phyloP scores from a whole-genome alignment of 768 basidiomycete species.

The Lactarius tabidus region DNA sequence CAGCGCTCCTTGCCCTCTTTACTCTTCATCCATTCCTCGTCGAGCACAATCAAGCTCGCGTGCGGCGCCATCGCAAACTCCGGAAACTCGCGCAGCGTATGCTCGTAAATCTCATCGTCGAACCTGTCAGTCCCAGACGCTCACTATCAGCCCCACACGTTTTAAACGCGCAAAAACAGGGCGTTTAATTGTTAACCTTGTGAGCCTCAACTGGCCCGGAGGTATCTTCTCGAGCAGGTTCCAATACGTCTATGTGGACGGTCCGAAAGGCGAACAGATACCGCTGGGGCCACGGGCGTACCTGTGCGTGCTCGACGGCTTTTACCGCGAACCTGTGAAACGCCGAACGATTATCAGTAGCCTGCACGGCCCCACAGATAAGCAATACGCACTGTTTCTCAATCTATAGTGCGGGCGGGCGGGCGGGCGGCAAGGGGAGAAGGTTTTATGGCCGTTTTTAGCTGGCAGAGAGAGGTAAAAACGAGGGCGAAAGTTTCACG shows the following conservation, averaged over 20 bases:
- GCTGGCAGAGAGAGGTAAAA: neutral
- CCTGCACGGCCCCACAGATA: neutral
- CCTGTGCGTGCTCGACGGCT: conserved; percentile 95
- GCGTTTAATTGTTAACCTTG: conserved; percentile 49
- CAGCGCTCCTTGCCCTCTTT: conserved; percentile 82
- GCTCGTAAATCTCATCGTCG: conserved; percentile 88
- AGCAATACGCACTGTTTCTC: conserved; percentile 82
- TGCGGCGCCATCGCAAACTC: conserved; percentile 48
- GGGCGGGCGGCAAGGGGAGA: neutral
- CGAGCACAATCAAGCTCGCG: conserved; percentile 50
- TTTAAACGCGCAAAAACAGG: conserved; percentile 25
- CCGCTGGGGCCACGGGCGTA: conserved; percentile 33
- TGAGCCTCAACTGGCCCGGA: conserved; percentile 73
- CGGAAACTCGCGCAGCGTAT: conserved; percentile 75
- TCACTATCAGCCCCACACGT: neutral
- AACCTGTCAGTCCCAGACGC: conserved; percentile 33
- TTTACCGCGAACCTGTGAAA: conserved; percentile 76
- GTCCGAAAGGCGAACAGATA: conserved; percentile 2
- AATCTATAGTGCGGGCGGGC: conserved; percentile 48
- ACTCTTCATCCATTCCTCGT: conserved; percentile 94
- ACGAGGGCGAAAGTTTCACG: neutral
- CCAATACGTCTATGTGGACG: conserved; percentile 76
- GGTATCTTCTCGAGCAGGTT: conserved; percentile 79
- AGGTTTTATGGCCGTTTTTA: conserved; percentile 27
- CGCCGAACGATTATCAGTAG: conserved; percentile 21